Base-by-base conservation (phyloP, 2,329 filamentous ascomycete species). In the Clarireedia paspali region DNA sequence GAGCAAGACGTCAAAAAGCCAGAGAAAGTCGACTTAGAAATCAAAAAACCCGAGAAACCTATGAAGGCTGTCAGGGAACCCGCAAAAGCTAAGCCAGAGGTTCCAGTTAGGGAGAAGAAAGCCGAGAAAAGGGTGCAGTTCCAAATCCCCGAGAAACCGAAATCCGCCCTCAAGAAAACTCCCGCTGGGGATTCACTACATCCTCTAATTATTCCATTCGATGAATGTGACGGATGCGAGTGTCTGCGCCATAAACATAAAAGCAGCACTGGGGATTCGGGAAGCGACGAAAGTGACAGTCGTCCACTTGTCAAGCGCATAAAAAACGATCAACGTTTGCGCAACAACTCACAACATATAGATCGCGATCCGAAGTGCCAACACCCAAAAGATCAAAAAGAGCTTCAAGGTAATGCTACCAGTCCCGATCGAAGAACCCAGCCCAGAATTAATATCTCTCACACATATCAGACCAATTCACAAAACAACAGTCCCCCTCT, bases 201-300 rank as follows among this genome's bases (percentile, higher is more conserved):
- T 6, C 15, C 44, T 23, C 51, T n/a, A 39, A 4, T 12, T 34
- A 34, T 34, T 12, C 44, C 30, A 49, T 48, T 34, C 17, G 17
- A 42, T 42, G 17, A 42, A 42, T n/a, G 39, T 6, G 6, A 42
- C 17, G 17, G 17, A 20, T 20, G 17, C 39, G 39, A 42, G n/a
- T 42, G 39, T 20, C 15, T 42, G 5, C 39, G 39, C 17, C 39
- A 12, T 3, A 48, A 49, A 12, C 9, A 30, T 40, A 54, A 54
- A 54, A 54, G 44, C 44, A 54, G 51, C 44, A 26, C 17, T 15
- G 51, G 30, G n/a, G 34, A 54, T 42, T 42, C 51, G 39, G 39
- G 17, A 34, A 54, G 44, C 34, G 51, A 54, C 9, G 47, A 45
- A 45, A 9, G 36, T 23, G 51, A 54, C 6, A 45, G 30, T n/a